Evolutionary conservation across 345 rosid species (phyloP).

Genomic region (Hibiscus syriacus): DNA sequence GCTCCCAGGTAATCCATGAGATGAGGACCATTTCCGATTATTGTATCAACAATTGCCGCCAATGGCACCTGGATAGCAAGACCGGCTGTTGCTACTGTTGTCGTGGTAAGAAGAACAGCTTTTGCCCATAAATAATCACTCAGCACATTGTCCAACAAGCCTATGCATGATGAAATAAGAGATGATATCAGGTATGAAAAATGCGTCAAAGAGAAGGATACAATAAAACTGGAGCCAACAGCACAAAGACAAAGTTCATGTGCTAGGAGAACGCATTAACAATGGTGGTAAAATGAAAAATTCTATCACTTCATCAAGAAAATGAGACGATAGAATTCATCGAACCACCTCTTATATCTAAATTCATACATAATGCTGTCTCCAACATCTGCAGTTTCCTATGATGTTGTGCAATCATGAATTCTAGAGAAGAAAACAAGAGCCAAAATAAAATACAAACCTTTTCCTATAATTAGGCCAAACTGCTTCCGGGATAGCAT

Average conservation of each 20-base stretch:
- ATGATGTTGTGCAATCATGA: neutral
- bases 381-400: slow-evolving; percentile 1
- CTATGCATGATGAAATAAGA: slow-evolving; percentile 23
- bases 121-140: slow-evolving; percentile 96
- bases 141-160: slow-evolving; percentile 83
- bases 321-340: neutral
- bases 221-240: neutral
- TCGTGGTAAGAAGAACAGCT: slow-evolving; percentile 82
- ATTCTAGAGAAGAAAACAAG: neutral
- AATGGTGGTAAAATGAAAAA: no score
- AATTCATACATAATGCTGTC: neutral
- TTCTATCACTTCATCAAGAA: no score
- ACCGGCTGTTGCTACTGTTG: slow-evolving; percentile 92
- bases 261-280: neutral
- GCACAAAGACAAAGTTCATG: neutral
- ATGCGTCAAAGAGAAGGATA: neutral
- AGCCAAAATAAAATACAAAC: slow-evolving; percentile 20
- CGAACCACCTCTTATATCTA: neutral
- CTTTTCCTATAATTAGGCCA: slow-evolving; percentile 85
- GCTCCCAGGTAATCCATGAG: slow-evolving; percentile 77
- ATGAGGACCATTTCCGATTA: slow-evolving; percentile 64
- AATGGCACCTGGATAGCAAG: slow-evolving; percentile 91
- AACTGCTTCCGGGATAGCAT: slow-evolving; percentile 55
- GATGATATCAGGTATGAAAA: neutral
- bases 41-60: slow-evolving; percentile 77